Conservation (phyloP, 2,329 filamentous ascomycete species). For the Rhinocladiella similis region DNA sequence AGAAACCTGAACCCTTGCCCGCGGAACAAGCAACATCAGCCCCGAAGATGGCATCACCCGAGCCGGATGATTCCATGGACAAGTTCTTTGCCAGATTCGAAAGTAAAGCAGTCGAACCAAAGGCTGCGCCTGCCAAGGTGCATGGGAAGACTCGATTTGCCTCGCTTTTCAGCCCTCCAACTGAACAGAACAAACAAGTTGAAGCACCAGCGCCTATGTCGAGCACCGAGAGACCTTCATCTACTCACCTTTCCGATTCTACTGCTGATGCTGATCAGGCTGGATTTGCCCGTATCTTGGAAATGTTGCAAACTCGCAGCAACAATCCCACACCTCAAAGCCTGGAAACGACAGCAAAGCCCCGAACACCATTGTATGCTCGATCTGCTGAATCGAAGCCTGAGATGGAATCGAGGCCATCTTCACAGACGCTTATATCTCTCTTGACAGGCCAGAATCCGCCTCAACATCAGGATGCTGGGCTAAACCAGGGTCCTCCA, state of each 20-base stretch:
- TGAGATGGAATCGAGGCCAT: conserved; percentile 9
- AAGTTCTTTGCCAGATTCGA: conserved; percentile 31
- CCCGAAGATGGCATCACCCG: conserved; percentile 24
- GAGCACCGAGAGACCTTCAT: conserved; percentile 38
- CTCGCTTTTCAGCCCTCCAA: conserved; percentile 67
- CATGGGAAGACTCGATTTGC: conserved; percentile 81
- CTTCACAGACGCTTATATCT: conserved; percentile 6
- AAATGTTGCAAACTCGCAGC: conserved; percentile 69
- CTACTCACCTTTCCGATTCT: conserved; percentile 30
- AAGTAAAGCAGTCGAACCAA: conserved; percentile 38
- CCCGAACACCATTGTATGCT: conserved; percentile 38
- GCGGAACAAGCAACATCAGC: conserved; percentile 46
- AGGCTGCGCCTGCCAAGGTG: conserved; percentile 52
- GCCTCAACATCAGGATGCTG: conserved; percentile 2
- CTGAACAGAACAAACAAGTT: conserved; percentile 25
- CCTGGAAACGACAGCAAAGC: conserved; percentile 28
- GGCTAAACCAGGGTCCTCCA: not conserved
- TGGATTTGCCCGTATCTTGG: conserved; percentile 78
- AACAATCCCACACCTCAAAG: conserved; percentile 46
- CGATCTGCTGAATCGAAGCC: conserved; percentile 36
- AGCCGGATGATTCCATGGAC: conserved; percentile 29
- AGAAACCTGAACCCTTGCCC: conserved; percentile 27
- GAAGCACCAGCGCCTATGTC: conserved; percentile 28
- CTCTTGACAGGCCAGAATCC: conserved; percentile 8
- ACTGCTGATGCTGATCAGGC: conserved; percentile 70